Conservation (phyloP, 805 yeast species). For the Nakazawaea ernobii region DNA sequence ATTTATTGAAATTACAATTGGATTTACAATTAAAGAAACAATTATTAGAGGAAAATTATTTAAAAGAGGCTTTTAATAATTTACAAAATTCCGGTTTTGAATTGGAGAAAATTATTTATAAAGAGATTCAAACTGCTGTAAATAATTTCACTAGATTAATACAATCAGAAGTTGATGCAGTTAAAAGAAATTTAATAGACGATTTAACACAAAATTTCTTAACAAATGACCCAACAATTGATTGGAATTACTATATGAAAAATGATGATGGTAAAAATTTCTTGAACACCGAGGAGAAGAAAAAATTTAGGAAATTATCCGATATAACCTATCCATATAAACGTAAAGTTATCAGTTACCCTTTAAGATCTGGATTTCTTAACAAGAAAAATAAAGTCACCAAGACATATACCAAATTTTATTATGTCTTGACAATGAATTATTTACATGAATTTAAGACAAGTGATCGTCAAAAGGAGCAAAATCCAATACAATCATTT, state of each 20-base stretch:
- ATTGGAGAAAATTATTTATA: slow-evolving; percentile 55
- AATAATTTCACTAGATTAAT: slow-evolving; percentile 45
- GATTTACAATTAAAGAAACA: slow-evolving; percentile 65
- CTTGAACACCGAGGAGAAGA: slow-evolving; percentile 23
- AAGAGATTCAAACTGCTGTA: slow-evolving; percentile 55
- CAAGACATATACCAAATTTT: slow-evolving; percentile 55
- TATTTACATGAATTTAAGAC: slow-evolving; percentile 63
- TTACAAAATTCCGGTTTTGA: slow-evolving; percentile 62
- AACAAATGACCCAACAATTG: slow-evolving; percentile 53
- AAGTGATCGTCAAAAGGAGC: slow-evolving; percentile 48
- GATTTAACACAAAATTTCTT: slow-evolving; percentile 46
- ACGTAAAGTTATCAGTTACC: slow-evolving; percentile 44
- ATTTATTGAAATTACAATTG: slow-evolving; percentile 50
- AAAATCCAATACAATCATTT: slow-evolving; percentile 36
- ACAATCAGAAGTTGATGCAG: slow-evolving; percentile 42
- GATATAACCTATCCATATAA: slow-evolving; percentile 50
- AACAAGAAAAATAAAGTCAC: slow-evolving; percentile 57
- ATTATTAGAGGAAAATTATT: slow-evolving; percentile 54
- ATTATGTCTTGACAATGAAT: slow-evolving; percentile 63
- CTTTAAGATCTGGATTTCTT: slow-evolving; percentile 53
- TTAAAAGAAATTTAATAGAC: slow-evolving; percentile 45
- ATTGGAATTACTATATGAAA: slow-evolving; percentile 64
- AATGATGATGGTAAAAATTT: slow-evolving; percentile 37
- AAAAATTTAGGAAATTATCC: slow-evolving; percentile 36
- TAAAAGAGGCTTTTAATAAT: slow-evolving; percentile 60